Percentiles rank a stretch among this genome's conserved stretches.
Evolutionary conservation across 139 green algal genomes (phyloP).

Genomic region (Diplosphaera chodatii): DNA sequence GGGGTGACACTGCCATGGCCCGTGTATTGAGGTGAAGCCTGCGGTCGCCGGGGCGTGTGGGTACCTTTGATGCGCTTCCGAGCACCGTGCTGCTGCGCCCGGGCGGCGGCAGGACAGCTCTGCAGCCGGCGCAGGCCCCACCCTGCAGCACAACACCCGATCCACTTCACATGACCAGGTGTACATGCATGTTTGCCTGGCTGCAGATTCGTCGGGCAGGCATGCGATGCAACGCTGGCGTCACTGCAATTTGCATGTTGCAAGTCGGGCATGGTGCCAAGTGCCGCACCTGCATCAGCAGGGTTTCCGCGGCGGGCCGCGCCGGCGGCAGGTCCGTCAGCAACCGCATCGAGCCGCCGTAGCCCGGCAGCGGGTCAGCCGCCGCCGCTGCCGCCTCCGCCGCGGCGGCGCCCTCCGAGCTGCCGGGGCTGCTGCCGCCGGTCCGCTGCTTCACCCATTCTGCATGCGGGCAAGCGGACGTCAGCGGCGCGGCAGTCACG

Average conservation of each 20-base stretch:
- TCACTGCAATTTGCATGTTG: no score
- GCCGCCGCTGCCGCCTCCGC: background rate
- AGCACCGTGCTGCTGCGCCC: background rate
- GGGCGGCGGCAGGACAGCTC: background rate
- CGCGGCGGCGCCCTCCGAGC: background rate
- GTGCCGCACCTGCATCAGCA: background rate
- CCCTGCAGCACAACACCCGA: no score
- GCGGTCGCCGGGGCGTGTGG: no score
- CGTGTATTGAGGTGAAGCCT: no score
- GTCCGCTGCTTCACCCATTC: background rate
- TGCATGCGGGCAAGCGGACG: no score
- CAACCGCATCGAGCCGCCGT: slow-evolving; percentile 8
- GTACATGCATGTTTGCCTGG: no score
- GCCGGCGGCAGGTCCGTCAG: background rate
- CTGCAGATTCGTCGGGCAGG: no score
- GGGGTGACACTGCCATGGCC: no score
- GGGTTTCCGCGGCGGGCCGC: background rate
- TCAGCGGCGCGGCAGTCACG: no score
- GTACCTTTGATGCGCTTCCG: background rate
- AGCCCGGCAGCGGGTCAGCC: background rate
- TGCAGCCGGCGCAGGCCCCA: slow-evolving; percentile 2
- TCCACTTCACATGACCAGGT: no score
- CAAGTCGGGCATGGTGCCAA: no score
- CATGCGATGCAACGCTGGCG: no score
- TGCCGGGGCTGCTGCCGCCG: background rate